Base-by-base conservation (phyloP, 129 eudicot species). In the Arctium lappa region DNA sequence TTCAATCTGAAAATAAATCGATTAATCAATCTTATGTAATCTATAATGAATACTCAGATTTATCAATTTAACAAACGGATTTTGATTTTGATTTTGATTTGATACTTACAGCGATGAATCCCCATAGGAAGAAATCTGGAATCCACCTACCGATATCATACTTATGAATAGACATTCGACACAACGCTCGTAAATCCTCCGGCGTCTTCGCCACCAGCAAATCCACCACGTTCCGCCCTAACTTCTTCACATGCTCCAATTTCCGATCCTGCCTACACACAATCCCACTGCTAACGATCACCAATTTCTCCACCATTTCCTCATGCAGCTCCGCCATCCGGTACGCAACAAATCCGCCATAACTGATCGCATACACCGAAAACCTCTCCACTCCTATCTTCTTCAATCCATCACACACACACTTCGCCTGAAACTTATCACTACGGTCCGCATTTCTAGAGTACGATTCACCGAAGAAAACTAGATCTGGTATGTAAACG, bases 261-360 rank as follows among this genome's bases (percentile, higher is more conserved):
- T 75, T 87, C 86, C 85, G 89, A 53, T 91, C 94, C 78, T 74
- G 79, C 15, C 81, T 82, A 6, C 82, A 81, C 30, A 88, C 94
- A 0, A 94, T 82, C 15, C 94, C 98, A 16, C 91, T 87, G 69
- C 95, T 92, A 75, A 88, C 89, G 4, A 94, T 89, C 87, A 94
- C 93, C 29, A 88, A 33, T 83, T 87, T 91, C 85, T 94, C 94
- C 85, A 91, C 90, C 90, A 74, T 81, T 4, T 87, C 89, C n/a
- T 88, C 91, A 10, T 85, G 44, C 46, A 80, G 81, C 83, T 87
- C 97, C 9, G 97, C 98, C 93, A 94, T 90, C 69, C 85, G 82
- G 66, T 86, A 94, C 38, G 87, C 94, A n/a, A 94, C 98, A 60
- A 85, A 94, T 10, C 98, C 97, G 1, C 98, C 97, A 63, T 94